These are phyloP conservation scores for Exophiala sideris DNA, from an alignment of 2,329 filamentous ascomycete genomes.

Conservation along the genomic window DNA sequence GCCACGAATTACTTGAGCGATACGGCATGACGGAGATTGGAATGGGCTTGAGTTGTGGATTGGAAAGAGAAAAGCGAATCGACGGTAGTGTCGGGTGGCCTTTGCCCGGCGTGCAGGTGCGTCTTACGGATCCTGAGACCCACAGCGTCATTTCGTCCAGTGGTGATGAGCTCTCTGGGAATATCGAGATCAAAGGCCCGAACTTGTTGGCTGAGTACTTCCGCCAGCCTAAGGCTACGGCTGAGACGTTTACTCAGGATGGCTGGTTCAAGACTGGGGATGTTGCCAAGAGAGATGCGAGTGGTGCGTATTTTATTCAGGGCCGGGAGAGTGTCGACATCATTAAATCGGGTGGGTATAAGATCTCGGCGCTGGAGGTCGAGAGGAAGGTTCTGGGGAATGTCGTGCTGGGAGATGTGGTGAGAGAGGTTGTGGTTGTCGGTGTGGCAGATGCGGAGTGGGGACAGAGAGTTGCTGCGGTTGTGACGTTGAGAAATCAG, in stretches of 20 bases:
- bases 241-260: constrained; percentile 39
- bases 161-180: constrained; percentile 37
- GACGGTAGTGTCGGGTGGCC: constrained; percentile 66
- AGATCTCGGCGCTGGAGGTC: constrained; percentile 86
- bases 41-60: constrained; percentile 91
- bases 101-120: constrained; percentile 47
- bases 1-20: constrained; percentile 44
- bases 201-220: constrained; percentile 44
- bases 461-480: constrained; percentile 91
- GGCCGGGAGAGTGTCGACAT: constrained; percentile 87
- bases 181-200: constrained; percentile 42
- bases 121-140: constrained; percentile 42
- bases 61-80: constrained; percentile 71
- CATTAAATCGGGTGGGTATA: constrained; percentile 95
- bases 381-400: constrained; percentile 88
- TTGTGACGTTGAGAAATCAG: constrained; percentile 53
- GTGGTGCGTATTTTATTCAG: constrained; percentile 90
- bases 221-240: constrained; percentile 28
- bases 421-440: constrained; percentile 82
- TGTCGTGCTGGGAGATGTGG: constrained; percentile 51
- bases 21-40: constrained; percentile 87
- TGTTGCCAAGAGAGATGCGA: constrained; percentile 74
- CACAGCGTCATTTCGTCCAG: constrained; percentile 31
- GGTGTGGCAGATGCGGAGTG: constrained; percentile 81
- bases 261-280: constrained; percentile 99